These are phyloP conservation scores for Colletotrichum musicola DNA, from an alignment of 2,329 filamentous ascomycete species.

Conservation along the genomic window DNA sequence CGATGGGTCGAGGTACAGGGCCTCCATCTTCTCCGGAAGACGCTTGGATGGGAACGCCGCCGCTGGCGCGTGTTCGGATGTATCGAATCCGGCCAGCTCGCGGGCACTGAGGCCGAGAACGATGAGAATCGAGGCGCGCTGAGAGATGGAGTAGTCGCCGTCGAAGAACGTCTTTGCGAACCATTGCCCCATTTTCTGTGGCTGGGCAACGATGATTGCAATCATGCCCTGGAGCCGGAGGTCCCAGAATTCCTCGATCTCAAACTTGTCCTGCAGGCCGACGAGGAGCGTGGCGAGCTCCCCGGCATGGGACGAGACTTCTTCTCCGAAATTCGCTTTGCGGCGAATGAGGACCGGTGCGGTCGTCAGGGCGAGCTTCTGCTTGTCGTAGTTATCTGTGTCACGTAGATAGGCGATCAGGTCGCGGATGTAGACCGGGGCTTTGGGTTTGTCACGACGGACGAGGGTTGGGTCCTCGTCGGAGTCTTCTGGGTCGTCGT, in stretches of 20 bases:
- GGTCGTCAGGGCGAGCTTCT: conserved; percentile 81
- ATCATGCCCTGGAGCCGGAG: conserved; percentile 85
- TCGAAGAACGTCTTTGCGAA: conserved; percentile 89
- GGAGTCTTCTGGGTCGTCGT: conserved; percentile 89
- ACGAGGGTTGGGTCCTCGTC: conserved; percentile 93
- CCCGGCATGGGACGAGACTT: conserved; percentile 86
- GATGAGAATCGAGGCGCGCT: conserved; percentile 85
- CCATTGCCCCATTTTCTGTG: conserved; percentile 84
- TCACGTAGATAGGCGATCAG: conserved; percentile 84
- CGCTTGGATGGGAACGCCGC: conserved; percentile 83
- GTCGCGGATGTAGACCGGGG: conserved; percentile 92
- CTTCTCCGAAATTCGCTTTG: conserved; percentile 88
- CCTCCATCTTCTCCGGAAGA: conserved; percentile 80
- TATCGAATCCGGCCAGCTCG: conserved; percentile 84
- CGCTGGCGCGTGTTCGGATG: conserved; percentile 62
- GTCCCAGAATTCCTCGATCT: conserved; percentile 82
- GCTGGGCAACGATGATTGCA: conserved; percentile 81
- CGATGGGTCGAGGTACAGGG: conserved; percentile 68
- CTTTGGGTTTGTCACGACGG: conserved; percentile 82
- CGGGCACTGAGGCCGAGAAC: conserved; percentile 85
- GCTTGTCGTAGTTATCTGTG: conserved; percentile 85
- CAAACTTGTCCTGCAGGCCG: conserved; percentile 87
- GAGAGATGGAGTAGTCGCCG: conserved; percentile 89
- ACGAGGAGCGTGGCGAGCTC: conserved; percentile 83
- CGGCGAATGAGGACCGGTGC: conserved; percentile 86